Evolutionary conservation across 1,139 yeast species (phyloP).

Genomic region (Geotrichum aggregatum): DNA sequence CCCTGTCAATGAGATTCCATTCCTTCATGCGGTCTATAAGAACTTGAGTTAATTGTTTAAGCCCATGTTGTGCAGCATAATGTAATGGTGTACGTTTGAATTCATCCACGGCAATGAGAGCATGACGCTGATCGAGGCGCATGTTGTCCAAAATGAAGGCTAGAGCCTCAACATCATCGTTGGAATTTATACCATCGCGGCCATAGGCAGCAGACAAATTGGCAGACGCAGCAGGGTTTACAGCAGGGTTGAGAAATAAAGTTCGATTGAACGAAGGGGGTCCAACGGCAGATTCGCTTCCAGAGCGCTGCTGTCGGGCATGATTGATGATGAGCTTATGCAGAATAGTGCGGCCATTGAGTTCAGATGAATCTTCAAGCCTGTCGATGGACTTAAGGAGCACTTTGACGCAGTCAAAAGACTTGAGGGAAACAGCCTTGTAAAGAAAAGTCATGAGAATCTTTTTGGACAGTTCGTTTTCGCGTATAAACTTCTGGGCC

Average conservation of each 20-base stretch:
- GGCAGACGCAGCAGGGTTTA: slow-evolving; percentile 46
- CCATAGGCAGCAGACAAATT: slow-evolving; percentile 50
- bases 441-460: slow-evolving; percentile 52
- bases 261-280: slow-evolving; percentile 15
- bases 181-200: slow-evolving; percentile 53
- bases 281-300: slow-evolving; percentile 11
- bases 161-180: slow-evolving; percentile 50
- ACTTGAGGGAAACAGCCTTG: slow-evolving; percentile 55
- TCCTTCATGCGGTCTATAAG: slow-evolving; percentile 51
- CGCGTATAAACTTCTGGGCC: slow-evolving; percentile 21
- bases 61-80: slow-evolving; percentile 84
- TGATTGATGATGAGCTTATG: slow-evolving; percentile 76
- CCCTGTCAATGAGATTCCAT: slow-evolving; percentile 47
- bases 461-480: slow-evolving; percentile 5
- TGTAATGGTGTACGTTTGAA: slow-evolving; percentile 84
- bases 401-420: slow-evolving; percentile 54
- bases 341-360: slow-evolving; percentile 69
- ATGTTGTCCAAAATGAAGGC: slow-evolving; percentile 51
- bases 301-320: slow-evolving; percentile 50
- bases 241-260: slow-evolving; percentile 45
- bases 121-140: slow-evolving; percentile 50
- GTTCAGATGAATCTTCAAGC: slow-evolving; percentile 62
- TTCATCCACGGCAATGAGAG: slow-evolving; percentile 63
- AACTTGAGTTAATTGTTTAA: slow-evolving; percentile 56
- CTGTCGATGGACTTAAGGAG: slow-evolving; percentile 50